These are phyloP conservation scores for Pseudocercospora fuligena DNA, from an alignment of 2,329 filamentous ascomycete genomes.

Conservation along the genomic window DNA sequence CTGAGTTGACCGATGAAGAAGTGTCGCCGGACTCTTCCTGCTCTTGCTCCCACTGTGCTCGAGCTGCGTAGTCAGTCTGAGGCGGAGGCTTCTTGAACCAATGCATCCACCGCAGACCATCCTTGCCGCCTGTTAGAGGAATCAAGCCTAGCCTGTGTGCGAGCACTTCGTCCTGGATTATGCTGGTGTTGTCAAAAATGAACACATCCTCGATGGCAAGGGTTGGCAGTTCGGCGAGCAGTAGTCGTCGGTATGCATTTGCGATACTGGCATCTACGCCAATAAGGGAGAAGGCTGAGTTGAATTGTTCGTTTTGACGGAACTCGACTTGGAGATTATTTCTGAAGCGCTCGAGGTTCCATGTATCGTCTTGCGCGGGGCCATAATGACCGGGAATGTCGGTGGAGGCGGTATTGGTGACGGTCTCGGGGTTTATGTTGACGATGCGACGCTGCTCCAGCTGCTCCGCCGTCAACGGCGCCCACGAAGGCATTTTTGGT, in stretches of 20 bases:
- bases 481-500: constrained; percentile 39
- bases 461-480: constrained; percentile 57
- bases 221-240: constrained; percentile 91
- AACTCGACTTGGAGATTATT: constrained; percentile 75
- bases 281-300: constrained; percentile 87
- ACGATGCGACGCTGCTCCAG: constrained; percentile 76
- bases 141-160: constrained; percentile 88
- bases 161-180: constrained; percentile 97
- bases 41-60: constrained; percentile 44
- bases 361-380: constrained; percentile 82
- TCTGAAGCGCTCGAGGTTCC: constrained; percentile 76
- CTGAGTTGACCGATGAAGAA: constrained; percentile 58
- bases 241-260: constrained; percentile 95
- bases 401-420: constrained; percentile 84
- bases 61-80: constrained; percentile 59
- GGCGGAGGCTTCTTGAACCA: constrained; percentile 75
- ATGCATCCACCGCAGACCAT: constrained; percentile 79
- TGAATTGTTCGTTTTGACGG: constrained; percentile 77
- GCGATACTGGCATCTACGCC: constrained; percentile 91
- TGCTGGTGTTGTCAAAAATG: constrained; percentile 94
- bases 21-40: constrained; percentile 50
- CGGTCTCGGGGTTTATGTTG: constrained; percentile 85
- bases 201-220: constrained; percentile 94
- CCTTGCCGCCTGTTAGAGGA: constrained; percentile 78
- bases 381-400: constrained; percentile 88